Percentiles rank a stretch among this genome's conserved stretches.
These are phyloP conservation scores for Phaeotremella skinneri DNA, from an alignment of 768 basidiomycete species.

Conservation along the genomic window DNA sequence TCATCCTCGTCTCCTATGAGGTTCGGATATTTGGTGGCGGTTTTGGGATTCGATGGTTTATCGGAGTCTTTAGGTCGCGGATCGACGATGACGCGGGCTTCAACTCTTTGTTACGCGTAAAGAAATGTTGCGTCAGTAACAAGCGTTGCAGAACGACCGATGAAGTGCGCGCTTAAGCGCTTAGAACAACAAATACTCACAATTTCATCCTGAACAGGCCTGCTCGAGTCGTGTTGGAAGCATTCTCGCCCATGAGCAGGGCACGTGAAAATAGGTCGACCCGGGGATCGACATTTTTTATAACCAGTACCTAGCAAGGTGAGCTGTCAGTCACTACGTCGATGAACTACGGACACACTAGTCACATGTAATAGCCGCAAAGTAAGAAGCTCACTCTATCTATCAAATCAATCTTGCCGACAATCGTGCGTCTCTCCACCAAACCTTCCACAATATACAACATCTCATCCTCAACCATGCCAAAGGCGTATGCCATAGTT, in stretches of 20 bases:
- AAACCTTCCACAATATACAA: conserved; percentile 71
- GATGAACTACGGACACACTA: conserved; percentile 16
- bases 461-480: conserved; percentile 70
- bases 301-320: conserved; percentile 65
- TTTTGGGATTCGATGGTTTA: neutral
- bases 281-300: conserved; percentile 75
- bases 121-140: conserved; percentile 1
- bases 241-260: conserved; percentile 68
- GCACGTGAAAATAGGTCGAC: conserved; percentile 73
- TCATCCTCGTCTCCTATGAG: neutral
- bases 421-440: conserved; percentile 73
- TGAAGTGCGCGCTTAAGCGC: neutral
- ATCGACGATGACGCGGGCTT: conserved; percentile 36
- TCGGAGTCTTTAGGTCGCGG: conserved; percentile 18
- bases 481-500: conserved; percentile 82
- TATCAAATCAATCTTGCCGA: conserved; percentile 81
- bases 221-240: conserved; percentile 71
- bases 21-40: neutral
- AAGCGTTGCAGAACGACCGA: neutral
- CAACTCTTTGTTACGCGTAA: conserved; percentile 25
- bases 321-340: neutral
- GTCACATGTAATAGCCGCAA: neutral
- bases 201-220: conserved; percentile 76
- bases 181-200: conserved; percentile 56
- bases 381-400: conserved; percentile 64